phyloP scores from a whole-genome alignment of 495 filamentous ascomycete species.

The Podospora conica region DNA sequence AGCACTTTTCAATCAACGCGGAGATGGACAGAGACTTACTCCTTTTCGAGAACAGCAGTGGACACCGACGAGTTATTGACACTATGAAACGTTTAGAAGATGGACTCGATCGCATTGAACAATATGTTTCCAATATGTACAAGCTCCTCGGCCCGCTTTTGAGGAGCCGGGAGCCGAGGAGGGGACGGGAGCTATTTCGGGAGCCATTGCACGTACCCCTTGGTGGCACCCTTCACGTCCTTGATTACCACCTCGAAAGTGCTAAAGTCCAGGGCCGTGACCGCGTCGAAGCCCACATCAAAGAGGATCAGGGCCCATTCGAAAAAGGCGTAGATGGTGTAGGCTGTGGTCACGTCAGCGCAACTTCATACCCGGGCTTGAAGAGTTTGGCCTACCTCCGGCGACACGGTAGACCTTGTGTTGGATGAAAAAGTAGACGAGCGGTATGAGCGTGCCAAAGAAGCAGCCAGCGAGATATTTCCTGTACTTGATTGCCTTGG shows the following conservation, averaged over 20 bases:
- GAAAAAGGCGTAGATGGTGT: slow-evolving; percentile 97
- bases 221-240: slow-evolving; percentile 84
- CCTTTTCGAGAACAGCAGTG: slow-evolving; percentile 78
- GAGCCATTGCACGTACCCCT: slow-evolving; percentile 99
- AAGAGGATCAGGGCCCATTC: slow-evolving; percentile 94
- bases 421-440: slow-evolving; percentile 97
- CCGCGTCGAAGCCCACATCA: slow-evolving; percentile 94
- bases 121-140: slow-evolving; percentile 25
- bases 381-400: slow-evolving; percentile 58
- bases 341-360: slow-evolving; percentile 52
- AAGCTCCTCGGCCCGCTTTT: slow-evolving; percentile 5
- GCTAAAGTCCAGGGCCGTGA: slow-evolving; percentile 92
- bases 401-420: slow-evolving; percentile 94
- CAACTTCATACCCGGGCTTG: background rate
- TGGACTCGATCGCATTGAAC: slow-evolving; percentile 41
- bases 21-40: slow-evolving; percentile 47
- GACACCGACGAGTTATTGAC: slow-evolving; percentile 55
- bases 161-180: slow-evolving; percentile 16
- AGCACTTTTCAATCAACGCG: background rate
- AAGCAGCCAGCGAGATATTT: slow-evolving; percentile 80
- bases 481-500: slow-evolving; percentile 76
- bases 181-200: slow-evolving; percentile 56
- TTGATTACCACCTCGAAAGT: slow-evolving; percentile 82
- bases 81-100: slow-evolving; percentile 33
- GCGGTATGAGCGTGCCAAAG: slow-evolving; percentile 82